These are phyloP conservation scores for Zygoascus ofunaensis DNA, from an alignment of 805 yeast genomes.

Conservation along the genomic window DNA sequence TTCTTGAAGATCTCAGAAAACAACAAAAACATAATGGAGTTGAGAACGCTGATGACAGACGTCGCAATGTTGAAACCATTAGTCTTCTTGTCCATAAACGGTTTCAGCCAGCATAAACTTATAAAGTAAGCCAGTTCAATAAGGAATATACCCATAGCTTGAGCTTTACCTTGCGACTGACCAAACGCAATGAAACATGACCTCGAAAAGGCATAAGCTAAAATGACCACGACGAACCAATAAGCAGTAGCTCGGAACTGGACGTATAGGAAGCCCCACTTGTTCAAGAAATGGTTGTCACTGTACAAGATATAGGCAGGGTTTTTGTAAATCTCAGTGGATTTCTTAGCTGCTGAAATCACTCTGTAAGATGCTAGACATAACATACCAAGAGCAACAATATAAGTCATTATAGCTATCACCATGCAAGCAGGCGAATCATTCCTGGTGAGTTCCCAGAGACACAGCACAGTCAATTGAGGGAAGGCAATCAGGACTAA, in stretches of 20 bases:
- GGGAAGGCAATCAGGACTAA: conserved; percentile 79
- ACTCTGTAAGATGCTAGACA: conserved; percentile 67
- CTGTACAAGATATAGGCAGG: conserved; percentile 91
- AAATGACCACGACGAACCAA: conserved; percentile 64
- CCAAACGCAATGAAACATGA: conserved; percentile 80
- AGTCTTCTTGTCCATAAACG: conserved; percentile 91
- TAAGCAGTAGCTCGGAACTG: conserved; percentile 83
- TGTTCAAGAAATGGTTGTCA: conserved; percentile 67
- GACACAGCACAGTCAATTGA: conserved; percentile 66
- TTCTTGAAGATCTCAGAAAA: conserved; percentile 77
- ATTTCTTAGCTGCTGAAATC: conserved; percentile 62
- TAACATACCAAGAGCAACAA: conserved; percentile 49
- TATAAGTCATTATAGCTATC: conserved; percentile 63
- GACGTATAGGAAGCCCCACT: conserved; percentile 86
- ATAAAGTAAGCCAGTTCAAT: conserved; percentile 66
- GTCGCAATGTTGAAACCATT: conserved; percentile 87
- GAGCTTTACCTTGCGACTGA: conserved; percentile 72
- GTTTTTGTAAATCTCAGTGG: conserved; percentile 65
- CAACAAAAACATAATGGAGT: conserved; percentile 79
- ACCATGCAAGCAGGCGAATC: conserved; percentile 80
- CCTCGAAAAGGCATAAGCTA: conserved; percentile 60
- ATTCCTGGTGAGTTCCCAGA: conserved; percentile 81
- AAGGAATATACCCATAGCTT: conserved; percentile 66
- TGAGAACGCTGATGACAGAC: conserved; percentile 67
- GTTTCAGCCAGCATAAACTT: conserved; percentile 60